Base-by-base conservation (phyloP, 2,329 filamentous ascomycete genomes). In the Dactylonectria estremocensis region DNA sequence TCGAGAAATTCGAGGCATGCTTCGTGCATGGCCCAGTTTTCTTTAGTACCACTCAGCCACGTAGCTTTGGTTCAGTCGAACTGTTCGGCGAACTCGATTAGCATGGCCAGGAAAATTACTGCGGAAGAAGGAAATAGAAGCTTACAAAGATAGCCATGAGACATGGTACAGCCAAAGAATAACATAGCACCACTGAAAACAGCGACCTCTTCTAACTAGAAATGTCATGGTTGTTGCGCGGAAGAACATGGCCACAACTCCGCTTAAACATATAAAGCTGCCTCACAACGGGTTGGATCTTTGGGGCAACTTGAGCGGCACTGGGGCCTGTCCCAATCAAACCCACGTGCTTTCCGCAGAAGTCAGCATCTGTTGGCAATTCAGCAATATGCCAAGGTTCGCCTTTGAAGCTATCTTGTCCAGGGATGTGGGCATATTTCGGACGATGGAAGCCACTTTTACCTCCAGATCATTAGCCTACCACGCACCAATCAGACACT, bases 111-210 rank as follows among this genome's bases (percentile, higher is more conserved):
- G 13, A 53, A 33, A n/a, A n/a, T n/a, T n/a, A n/a, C n/a, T n/a
- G 6, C 11, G 4, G 7, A n/a, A 35, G 7, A 18, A 2, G 6
- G 1, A 13, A 35, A n/a, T n/a, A n/a, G 16, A 6, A 16, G 22
- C 57, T 37, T 28, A 60, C 57, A 43, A 52, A 60, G 5, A 60
- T 28, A 22, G 14, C 57, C 57, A 60, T 3, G 57, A 60, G 3
- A 60, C 46, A 14, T 60, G 57, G 20, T 60, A 60, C 18, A 60
- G n/a, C 57, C 57, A 60, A 31, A 60, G 57, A 6, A 60, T 28
- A 2, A 46, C 46, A 35, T 37, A 22, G 11, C 52, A 43, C 46
- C 46, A 60, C 22, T 20, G 31, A n/a, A 60, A 60, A 3, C n/a
- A 60, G 11, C 3, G 35, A 40, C 46, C 33, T 50, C 18, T 60